These are phyloP conservation scores for Bacidia rubella DNA, from an alignment of 495 filamentous ascomycete genomes.

Conservation along the genomic window DNA sequence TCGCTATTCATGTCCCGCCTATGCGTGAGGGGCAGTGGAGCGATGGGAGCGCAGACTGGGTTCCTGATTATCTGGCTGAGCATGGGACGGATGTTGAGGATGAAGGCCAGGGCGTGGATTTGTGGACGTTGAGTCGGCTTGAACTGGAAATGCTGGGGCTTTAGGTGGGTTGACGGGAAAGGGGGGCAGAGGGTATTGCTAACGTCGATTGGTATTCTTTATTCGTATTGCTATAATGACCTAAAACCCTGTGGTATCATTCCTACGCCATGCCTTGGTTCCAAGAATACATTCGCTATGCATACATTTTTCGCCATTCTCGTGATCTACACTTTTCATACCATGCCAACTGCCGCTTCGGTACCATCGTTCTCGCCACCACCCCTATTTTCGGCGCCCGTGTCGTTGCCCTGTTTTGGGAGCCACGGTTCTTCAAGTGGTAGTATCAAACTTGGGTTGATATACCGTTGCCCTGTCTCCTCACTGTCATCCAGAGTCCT, in stretches of 20 bases:
- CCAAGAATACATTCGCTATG: constrained; percentile 7
- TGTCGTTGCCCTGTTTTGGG: constrained; percentile 19
- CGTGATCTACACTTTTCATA: background rate
- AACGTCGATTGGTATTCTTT: background rate
- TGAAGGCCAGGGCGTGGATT: constrained; percentile 1
- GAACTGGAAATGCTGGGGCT: constrained; percentile 10
- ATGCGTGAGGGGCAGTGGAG: constrained; percentile 8
- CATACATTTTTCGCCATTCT: background rate
- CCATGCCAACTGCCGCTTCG: background rate
- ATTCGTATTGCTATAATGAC: background rate
- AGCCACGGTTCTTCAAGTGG: constrained; percentile 38
- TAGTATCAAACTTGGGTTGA: constrained; percentile 59
- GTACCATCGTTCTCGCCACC: background rate
- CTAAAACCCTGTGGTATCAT: background rate
- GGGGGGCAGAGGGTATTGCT: background rate
- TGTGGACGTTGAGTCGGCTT: constrained; percentile 6
- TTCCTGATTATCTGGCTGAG: constrained; percentile 9
- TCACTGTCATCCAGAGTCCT: constrained; percentile 48
- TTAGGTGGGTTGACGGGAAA: background rate
- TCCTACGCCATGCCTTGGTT: constrained; percentile 1
- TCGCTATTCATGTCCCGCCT: constrained; percentile 10
- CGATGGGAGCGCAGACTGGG: constrained; percentile 9
- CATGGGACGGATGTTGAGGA: constrained; percentile 4
- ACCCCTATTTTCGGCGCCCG: constrained; percentile 19
- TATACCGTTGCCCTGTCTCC: constrained; percentile 51